Evolutionary conservation across 768 basidiomycete genomes (phyloP).

Genomic region (Amanita subjunquillea): DNA sequence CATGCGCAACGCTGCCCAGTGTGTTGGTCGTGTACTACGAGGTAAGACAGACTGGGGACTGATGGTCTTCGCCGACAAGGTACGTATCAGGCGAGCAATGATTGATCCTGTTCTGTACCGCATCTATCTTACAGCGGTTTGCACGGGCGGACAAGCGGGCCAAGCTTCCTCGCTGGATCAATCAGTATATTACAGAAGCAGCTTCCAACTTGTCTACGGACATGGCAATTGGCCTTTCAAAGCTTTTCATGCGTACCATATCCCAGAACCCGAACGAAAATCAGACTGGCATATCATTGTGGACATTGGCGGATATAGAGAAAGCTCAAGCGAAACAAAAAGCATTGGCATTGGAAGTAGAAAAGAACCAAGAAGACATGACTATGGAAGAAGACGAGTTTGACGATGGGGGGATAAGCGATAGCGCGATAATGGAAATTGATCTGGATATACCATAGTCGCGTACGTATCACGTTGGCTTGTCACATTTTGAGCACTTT

Average conservation of each 20-base stretch:
- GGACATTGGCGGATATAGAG: constrained; percentile 89
- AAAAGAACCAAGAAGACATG: constrained; percentile 24
- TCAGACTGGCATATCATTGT: constrained; percentile 87
- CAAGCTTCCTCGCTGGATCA: constrained; percentile 97
- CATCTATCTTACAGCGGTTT: constrained; percentile 50
- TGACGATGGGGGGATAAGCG: constrained; percentile 57
- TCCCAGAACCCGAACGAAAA: constrained; percentile 97
- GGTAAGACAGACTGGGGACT: constrained; percentile 99
- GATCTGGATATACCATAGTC: constrained; percentile 30
- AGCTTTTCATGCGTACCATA: constrained; percentile 96
- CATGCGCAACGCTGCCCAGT: constrained; percentile 98
- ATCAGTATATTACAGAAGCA: constrained; percentile 98
- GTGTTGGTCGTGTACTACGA: constrained; percentile 93
- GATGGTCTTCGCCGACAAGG: constrained; percentile 99
- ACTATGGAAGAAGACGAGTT: constrained; percentile 47
- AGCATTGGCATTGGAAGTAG: constrained; percentile 45
- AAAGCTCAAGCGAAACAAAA: constrained; percentile 77
- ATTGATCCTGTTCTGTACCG: background rate
- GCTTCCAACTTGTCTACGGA: constrained; percentile 97
- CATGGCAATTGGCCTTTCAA: constrained; percentile 90
- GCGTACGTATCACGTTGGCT: constrained; percentile 1
- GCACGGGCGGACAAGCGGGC: constrained; percentile 89
- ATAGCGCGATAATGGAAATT: constrained; percentile 49
- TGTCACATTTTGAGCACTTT: constrained; percentile 25
- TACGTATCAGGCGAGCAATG: constrained; percentile 17